A percentile compares a stretch with the other conserved stretches of the same genome.
phyloP scores from a whole-genome alignment of 495 filamentous ascomycete species.

The Halenospora varia region DNA sequence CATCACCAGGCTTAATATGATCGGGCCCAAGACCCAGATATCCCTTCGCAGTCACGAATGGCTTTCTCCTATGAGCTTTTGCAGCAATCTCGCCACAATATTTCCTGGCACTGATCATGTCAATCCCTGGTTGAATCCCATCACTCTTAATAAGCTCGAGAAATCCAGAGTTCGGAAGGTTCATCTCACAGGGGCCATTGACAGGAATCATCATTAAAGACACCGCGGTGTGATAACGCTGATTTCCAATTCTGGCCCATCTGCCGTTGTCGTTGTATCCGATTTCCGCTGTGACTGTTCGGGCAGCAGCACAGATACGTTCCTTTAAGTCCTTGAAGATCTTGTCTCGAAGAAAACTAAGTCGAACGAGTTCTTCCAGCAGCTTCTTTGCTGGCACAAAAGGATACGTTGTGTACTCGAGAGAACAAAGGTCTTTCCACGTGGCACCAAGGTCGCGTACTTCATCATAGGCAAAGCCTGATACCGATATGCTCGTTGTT shows the following conservation, averaged over 20 bases:
- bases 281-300: not conserved
- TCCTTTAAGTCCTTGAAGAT: not conserved
- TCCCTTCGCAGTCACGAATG: not conserved
- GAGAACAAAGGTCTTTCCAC: not conserved
- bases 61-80: not conserved
- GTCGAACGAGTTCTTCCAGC: not conserved
- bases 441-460: not conserved
- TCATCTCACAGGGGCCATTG: not conserved
- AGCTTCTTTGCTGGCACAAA: not conserved
- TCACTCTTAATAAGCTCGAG: not conserved
- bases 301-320: not conserved
- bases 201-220: not conserved
- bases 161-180: not conserved
- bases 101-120: not conserved
- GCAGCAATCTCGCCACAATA: not conserved
- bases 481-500: not conserved
- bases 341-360: not conserved
- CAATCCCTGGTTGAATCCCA: not conserved
- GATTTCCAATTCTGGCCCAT: not conserved
- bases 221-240: not conserved
- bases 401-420: not conserved
- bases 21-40: slow-evolving; percentile 6
- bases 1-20: not conserved
- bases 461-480: not conserved
- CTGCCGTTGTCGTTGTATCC: not conserved